phyloP scores from a whole-genome alignment of 2,329 filamentous ascomycete species.

The Aspergillus nomiae region DNA sequence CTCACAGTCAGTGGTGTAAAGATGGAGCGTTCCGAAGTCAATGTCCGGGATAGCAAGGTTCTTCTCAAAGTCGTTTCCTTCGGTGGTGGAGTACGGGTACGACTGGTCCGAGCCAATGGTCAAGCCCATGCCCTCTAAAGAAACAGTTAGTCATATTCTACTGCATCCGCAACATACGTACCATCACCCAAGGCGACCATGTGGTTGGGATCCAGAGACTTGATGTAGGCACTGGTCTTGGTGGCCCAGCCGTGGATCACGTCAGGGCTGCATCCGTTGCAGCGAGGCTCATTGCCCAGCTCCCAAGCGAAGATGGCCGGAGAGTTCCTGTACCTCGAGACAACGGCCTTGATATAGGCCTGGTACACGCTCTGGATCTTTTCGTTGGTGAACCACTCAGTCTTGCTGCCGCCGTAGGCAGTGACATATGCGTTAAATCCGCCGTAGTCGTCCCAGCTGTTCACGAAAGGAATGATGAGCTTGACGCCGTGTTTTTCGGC shows the following conservation, averaged over 20 bases:
- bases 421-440: slow-evolving; percentile 19
- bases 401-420: slow-evolving; percentile 11
- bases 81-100: slow-evolving; percentile 17
- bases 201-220: slow-evolving; percentile 16
- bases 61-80: slow-evolving; percentile 16
- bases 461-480: slow-evolving; percentile 15
- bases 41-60: slow-evolving; percentile 13
- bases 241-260: slow-evolving; percentile 15
- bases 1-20: neutral
- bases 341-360: slow-evolving; percentile 17
- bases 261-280: slow-evolving; percentile 14
- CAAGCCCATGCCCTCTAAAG: slow-evolving; percentile 6
- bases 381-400: slow-evolving; percentile 16
- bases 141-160: neutral
- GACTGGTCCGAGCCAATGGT: slow-evolving; percentile 15
- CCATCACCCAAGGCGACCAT: slow-evolving; percentile 20
- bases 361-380: slow-evolving; percentile 16
- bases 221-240: slow-evolving; percentile 20
- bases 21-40: slow-evolving; percentile 18
- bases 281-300: slow-evolving; percentile 19
- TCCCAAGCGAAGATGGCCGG: slow-evolving; percentile 19
- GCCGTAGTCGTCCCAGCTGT: slow-evolving; percentile 20
- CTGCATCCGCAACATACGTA: neutral
- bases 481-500: slow-evolving; percentile 16
- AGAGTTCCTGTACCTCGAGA: slow-evolving; percentile 15